Evolutionary conservation across 75 land plant species (phyloP), one percentile per base, ranked within the genome.

Genomic region (Azolla pinnata): DNA sequence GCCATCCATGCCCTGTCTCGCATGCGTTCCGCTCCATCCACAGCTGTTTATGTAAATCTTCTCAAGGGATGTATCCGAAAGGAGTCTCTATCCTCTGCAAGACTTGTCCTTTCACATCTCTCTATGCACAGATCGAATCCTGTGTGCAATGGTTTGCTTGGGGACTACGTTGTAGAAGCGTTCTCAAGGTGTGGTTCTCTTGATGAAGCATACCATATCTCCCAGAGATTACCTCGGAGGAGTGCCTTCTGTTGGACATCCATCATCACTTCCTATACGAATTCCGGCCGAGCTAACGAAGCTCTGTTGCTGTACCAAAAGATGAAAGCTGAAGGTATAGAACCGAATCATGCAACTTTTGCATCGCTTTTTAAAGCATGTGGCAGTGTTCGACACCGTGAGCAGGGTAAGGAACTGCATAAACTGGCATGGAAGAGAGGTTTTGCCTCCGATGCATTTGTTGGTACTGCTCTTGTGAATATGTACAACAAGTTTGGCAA

Each of bases 401-500:
- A 46, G 21, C 4, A 46, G 4, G 49, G 49, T 14, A 46, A 17
- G 17, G 17, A 46, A 23, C 17, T 46, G n/a, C 17, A 46, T 46
- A 5, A 17, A 27, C 16, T 30, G 21, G 56, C 14, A 3, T 2
- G 21, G 4, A 17, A 2, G 21, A 17, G 21, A 14, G 26, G 12
- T 4, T 14, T 4, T 4, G 2, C 14, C 4, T 46, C 49, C n/a
- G 17, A 18, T 4, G 49, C 21, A 2, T 46, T 63, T 56, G 61
- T 81, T 1, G 35, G 31, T n/a, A 83, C 79, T 57, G 73, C 72
- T 67, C 65, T 83, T 61, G 60, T 83, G 8, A 56, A 62, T 45
- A 42, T 46, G 34, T 83, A 83, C 44, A 16, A 72, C 18, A 72
- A 62, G 44, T 72, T 63, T 9, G 63, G 64, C 1, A 61, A 47